Evolutionary conservation across 2,329 filamentous ascomycete species (phyloP), one percentile per base, ranked within the genome.

Genomic region (Colletotrichum endophyticum): DNA sequence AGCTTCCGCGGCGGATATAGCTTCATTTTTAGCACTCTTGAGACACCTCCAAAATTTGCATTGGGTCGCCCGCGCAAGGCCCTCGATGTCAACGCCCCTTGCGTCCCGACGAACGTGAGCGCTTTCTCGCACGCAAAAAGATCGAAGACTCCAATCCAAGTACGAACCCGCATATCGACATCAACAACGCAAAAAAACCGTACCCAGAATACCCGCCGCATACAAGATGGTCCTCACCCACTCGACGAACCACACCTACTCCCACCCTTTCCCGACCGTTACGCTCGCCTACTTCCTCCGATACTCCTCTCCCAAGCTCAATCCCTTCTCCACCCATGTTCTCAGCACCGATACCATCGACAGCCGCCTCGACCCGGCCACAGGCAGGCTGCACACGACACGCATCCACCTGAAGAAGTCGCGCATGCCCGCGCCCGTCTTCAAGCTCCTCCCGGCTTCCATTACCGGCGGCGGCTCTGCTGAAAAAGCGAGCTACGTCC

Each of bases 231-330:
- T 92, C 78, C 90, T 92, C 85, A 91, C 89, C 8, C 91, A 92
- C 84, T 91, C 90, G 70, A 92, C 91, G 80, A 92, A 91, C 85
- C 94, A 95, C 84, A 91, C 90, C 81, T 96, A 96, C 89, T 90
- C 93, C 79, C 95, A 96, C 85, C 93, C 94, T 66, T 96, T 96
- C 87, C 93, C 94, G 78, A 95, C 95, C 84, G 95, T 97, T 78
- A 95, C 95, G 66, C 93, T 97, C 84, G 95, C 95, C 86, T 97
- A 95, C 90, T 97, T 96, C 86, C 93, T 97, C 66, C 94, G 95
- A 79, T 97, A 97, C 86, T 95, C 94, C 76, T 92, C 90, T 7
- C 90, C 90, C 34, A 88, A 91, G 79, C 87, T 91, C 79, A 97
- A 96, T 82, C 95, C 95, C 8, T 96, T 96, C 87, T 93, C 93